Evolutionary conservation across 2,329 filamentous ascomycete genomes (phyloP).

Genomic region (Xylariales sp.): DNA sequence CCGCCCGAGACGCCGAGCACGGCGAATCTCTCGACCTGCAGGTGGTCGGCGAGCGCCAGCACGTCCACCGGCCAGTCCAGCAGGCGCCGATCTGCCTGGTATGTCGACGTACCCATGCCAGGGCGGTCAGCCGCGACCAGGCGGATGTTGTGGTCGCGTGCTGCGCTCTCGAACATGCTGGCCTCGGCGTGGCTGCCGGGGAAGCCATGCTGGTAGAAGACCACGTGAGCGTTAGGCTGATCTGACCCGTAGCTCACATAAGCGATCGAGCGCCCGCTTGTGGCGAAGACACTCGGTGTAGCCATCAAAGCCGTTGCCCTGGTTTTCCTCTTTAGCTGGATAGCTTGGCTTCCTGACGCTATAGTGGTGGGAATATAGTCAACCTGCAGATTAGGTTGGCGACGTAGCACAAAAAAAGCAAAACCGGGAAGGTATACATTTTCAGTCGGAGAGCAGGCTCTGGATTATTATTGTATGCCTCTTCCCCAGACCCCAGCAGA

Average conservation of each 20-base stretch:
- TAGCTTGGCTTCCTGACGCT: too few species aligned
- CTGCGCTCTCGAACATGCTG: conserved; percentile 8
- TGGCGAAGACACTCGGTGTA: too few species aligned
- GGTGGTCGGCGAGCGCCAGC: conserved; percentile 17
- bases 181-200: conserved; percentile 24
- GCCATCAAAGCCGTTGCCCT: too few species aligned
- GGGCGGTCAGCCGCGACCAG: conserved; percentile 25
- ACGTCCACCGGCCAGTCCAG: conserved; percentile 19
- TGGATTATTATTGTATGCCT: too few species aligned
- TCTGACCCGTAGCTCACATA: conserved; percentile 21
- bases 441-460: too few species aligned
- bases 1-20: conserved; percentile 22
- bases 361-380: too few species aligned
- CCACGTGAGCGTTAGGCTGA: conserved; percentile 6
- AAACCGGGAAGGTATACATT: too few species aligned
- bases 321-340: too few species aligned
- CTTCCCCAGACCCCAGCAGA: too few species aligned
- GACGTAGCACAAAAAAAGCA: too few species aligned
- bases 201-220: conserved; percentile 26
- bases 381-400: too few species aligned
- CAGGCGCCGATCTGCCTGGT: conserved; percentile 17
- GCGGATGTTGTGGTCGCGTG: conserved; percentile 13
- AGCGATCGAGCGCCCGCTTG: conserved; percentile 21
- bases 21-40: conserved; percentile 15
- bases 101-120: conserved; percentile 26